These are phyloP conservation scores for Fusarium napiforme DNA, from an alignment of 2,329 filamentous ascomycete species.

Conservation along the genomic window DNA sequence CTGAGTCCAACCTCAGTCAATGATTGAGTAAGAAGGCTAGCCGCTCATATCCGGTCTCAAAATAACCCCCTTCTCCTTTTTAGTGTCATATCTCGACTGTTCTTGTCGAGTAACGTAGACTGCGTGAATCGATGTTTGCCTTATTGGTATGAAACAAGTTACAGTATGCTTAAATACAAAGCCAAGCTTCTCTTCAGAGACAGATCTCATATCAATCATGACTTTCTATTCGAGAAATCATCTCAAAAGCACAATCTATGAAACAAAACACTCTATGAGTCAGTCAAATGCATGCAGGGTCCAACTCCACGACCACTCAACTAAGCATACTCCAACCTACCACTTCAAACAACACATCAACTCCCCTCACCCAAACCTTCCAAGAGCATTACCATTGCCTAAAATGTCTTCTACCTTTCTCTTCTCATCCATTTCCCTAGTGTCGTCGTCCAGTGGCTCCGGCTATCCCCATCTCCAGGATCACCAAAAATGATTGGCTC, in stretches of 20 bases:
- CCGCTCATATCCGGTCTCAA: not conserved
- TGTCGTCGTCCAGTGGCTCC: not conserved
- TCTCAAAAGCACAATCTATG: not conserved
- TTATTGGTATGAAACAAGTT: not conserved
- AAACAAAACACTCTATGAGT: constrained; percentile 28
- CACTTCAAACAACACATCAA: constrained; percentile 4
- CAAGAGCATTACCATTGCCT: not conserved
- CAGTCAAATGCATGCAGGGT: constrained; percentile 23
- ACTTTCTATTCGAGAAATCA: not conserved
- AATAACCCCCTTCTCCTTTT: accelerated
- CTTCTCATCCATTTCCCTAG: too few species aligned
- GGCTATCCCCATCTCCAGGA: not conserved
- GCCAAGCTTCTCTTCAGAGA: not conserved
- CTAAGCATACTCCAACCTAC: not conserved
- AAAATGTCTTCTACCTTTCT: not conserved
- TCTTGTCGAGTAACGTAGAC: not conserved
- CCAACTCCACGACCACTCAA: not conserved
- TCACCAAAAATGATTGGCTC: constrained; percentile 32
- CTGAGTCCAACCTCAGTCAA: too few species aligned
- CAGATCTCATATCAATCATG: accelerated
- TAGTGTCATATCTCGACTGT: not conserved
- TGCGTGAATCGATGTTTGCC: not conserved
- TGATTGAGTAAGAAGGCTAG: too few species aligned
- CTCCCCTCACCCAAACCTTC: not conserved
- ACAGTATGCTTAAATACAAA: not conserved